Base-by-base conservation (phyloP, 179 eudicot genomes). In the Heliamphora pulchella region DNA sequence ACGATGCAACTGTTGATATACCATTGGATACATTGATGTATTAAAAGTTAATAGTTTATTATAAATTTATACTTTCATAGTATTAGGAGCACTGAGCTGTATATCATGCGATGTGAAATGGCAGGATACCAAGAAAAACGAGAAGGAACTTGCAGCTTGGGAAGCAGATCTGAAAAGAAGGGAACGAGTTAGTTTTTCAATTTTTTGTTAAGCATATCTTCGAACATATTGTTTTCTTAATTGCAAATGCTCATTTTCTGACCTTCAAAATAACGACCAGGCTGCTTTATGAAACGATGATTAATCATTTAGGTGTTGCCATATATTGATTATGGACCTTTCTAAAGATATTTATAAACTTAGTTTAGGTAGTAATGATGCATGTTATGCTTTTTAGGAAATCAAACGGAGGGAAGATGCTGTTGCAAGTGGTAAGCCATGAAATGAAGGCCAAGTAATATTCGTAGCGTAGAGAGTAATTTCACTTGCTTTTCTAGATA, bases 341-440 rank as follows among this genome's bases (percentile, higher is more conserved):
- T 31, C 31, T 31, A 15, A n/a, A 51, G 55, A 64, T 63, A 6
- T 64, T 20, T 54, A 18, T 47, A 6, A 18, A 22, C 79, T 62
- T 48, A 46, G 47, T 66, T 14, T 18, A 47, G 10, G 10, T 77
- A 17, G 70, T 17, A 47, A 44, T 76, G 70, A 76, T 80, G 53
- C 4, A 71, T 48, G 8, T 46, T 65, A 39, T 53, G 13, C 53
- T 17, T 79, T 85, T 80, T 87, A 94, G 98, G 98, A 94, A 9
- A 88, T 94, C 62, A 94, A 89, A 85, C 91, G 91, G 22, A 92
- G 98, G 87, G 98, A 94, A 89, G 93, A 91, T 77, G 91, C 93
- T 81, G 91, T 94, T 82, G 81, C 97, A 5, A 82, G 88, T 84
- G 97, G 98, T 91, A 82, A 85, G 82, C 50, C 62, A 55, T 65